Evolutionary conservation across 805 yeast species (phyloP), one percentile per base, ranked within the genome.

Genomic region (Lipomyces starkeyi): DNA sequence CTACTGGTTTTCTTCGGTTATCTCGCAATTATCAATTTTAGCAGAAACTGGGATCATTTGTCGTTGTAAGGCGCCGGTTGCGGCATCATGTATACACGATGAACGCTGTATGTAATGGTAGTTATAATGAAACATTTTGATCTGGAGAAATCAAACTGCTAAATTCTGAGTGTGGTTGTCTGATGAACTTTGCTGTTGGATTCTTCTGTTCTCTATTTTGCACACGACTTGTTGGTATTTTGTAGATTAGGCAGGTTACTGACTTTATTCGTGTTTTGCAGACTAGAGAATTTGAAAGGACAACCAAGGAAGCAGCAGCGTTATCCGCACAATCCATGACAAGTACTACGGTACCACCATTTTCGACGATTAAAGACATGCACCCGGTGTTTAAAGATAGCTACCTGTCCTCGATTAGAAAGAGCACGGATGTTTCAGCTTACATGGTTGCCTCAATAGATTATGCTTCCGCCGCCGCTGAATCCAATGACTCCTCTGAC

Each of bases 1-100:
- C 22, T 43, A n/a, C 49, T 43, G 22, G 49, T n/a, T 43, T 43
- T 43, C 49, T 43, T 43, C 20, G 49, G 49, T 43, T 43, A 43
- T 43, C 49, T 43, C 20, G 22, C 49, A 17, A 17, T 43, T 43
- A 17, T 43, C 20, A 1, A 43, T 43, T 17, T 17, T 43, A 17
- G 49, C 14, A 37, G 13, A 43, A 6, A 6, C 14, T 43, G 49
- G 22, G 20, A n/a, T 8, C 22, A 7, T 25, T n/a, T 17, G 49
- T 6, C 13, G 14, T n/a, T 2, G 40, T 43, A 13, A 8, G 49
- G 9, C 22, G 49, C 17, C 9, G 20, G 20, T n/a, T n/a, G 8
- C 4, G 49, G 49, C 9, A 43, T 43, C 8, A 43, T 43, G 22
- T 43, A 43, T 11, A n/a, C 25, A n/a, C 9, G 49, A 43, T 43